Evolutionary conservation across 164 flowering plant species (phyloP), one percentile per base, ranked within the genome.

Genomic region (Vitis amurensis): DNA sequence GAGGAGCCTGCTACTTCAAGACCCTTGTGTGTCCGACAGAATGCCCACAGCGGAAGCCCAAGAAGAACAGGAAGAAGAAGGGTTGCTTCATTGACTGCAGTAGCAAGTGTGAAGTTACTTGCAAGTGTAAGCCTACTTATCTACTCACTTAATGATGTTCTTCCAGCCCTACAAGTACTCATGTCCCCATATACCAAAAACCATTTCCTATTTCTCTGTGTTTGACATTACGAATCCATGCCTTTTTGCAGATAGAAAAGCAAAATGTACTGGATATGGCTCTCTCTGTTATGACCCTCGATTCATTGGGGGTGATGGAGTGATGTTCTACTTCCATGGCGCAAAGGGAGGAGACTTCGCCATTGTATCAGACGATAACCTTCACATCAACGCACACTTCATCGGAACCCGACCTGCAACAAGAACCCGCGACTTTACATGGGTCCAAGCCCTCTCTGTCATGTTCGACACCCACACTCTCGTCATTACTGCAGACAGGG

Each of bases 401-500:
- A 88, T 88, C 9, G 88, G 92, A 31, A 82, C 80, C n/a, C 65
- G 90, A 29, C 93, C 93, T 0, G 15, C 47, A 51, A 90, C 92
- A 4, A 56, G 91, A 55, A 80, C 83, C 15, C 79, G 90, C 0
- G 97, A 89, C 80, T 89, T 64, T 72, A 91, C 97, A 37, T 91
- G 91, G 93, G 86, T 89, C 14, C 93, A 91, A 69, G 85, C 90
- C 52, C 77, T 91, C 11, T 71, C 88, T 2, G 67, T 88, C 79
- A 83, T 91, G 87, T 89, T 87, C 51, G 90, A 89, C 60, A 58
- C 74, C 14, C 91, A 88, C 80, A 84, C 81, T 0, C 82, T 89
- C 14, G 80, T 78, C 70, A 59, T 88, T 12, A 81, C 85, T 13
- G 94, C 94, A 53, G 80, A 78, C 55, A 80, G 77, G 53, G 86